These are phyloP conservation scores for Termitomyces sp. DNA, from an alignment of 768 basidiomycete genomes.

Conservation along the genomic window DNA sequence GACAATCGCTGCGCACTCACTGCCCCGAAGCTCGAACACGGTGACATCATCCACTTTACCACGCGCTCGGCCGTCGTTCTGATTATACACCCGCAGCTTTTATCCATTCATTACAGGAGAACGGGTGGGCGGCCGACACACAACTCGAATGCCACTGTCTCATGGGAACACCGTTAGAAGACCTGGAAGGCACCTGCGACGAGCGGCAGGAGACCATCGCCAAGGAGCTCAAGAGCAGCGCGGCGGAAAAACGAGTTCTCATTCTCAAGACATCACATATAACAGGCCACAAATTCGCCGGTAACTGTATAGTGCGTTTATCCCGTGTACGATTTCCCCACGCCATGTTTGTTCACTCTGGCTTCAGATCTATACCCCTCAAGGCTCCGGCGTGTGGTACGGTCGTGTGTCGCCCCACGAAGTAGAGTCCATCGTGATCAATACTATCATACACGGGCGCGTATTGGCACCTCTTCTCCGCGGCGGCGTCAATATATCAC, in stretches of 20 bases:
- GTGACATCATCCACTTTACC: constrained; percentile 32
- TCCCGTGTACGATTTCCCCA: not conserved
- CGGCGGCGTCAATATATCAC: constrained; percentile 74
- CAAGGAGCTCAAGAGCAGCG: constrained; percentile 46
- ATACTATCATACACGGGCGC: constrained; percentile 81
- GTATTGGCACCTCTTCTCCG: constrained; percentile 82
- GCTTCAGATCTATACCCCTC: constrained; percentile 78
- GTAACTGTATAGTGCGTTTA: constrained; percentile 83
- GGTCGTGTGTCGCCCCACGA: constrained; percentile 91
- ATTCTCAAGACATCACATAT: constrained; percentile 86
- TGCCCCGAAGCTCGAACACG: constrained; percentile 75
- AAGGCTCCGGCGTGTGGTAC: constrained; percentile 87
- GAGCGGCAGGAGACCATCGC: constrained; percentile 53
- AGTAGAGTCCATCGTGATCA: constrained; percentile 77
- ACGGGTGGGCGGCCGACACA: constrained; percentile 73
- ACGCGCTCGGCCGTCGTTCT: not conserved
- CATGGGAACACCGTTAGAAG: constrained; percentile 55
- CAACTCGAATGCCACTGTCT: constrained; percentile 56
- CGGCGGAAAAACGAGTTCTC: constrained; percentile 60
- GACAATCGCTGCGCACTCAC: constrained; percentile 91
- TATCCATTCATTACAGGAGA: constrained; percentile 50
- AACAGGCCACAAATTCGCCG: constrained; percentile 91
- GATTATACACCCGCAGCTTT: constrained; percentile 43
- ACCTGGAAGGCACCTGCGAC: constrained; percentile 41
- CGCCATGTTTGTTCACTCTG: not conserved